A percentile compares a stretch with the other conserved stretches of the same genome.
Evolutionary conservation across 2,329 filamentous ascomycete genomes (phyloP).

Genomic region (Microdochium nivale): DNA sequence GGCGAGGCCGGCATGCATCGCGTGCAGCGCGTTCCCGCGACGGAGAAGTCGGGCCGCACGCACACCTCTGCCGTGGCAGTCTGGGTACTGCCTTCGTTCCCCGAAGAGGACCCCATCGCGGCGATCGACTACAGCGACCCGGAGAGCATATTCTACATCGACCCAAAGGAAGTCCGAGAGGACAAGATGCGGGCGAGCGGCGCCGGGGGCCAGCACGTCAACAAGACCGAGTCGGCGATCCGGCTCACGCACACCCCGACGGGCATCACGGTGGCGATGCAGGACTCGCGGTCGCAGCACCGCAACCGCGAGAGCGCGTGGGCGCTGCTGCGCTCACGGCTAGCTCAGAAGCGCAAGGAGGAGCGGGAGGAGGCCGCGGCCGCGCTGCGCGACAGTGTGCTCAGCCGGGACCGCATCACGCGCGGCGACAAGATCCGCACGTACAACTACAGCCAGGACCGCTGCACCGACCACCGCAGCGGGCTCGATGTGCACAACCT

Average conservation of each 20-base stretch:
- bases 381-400: conserved; percentile 65
- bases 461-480: conserved; percentile 83
- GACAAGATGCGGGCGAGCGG: conserved; percentile 91
- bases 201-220: conserved; percentile 94
- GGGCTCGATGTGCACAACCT: conserved; percentile 73
- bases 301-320: conserved; percentile 84
- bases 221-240: conserved; percentile 94
- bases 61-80: conserved; percentile 92
- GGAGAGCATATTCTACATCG: conserved; percentile 83
- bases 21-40: conserved; percentile 86
- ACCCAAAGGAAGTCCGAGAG: conserved; percentile 69
- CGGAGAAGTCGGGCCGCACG: conserved; percentile 82
- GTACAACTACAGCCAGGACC: conserved; percentile 69
- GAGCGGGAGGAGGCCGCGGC: conserved; percentile 74
- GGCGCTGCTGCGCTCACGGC: conserved; percentile 70
- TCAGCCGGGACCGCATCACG: conserved; percentile 74
- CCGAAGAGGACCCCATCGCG: conserved; percentile 30
- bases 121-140: conserved; percentile 66
- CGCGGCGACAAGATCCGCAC: conserved; percentile 90
- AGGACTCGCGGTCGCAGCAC: conserved; percentile 85
- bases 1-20: conserved; percentile 91
- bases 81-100: conserved; percentile 82
- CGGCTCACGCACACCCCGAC: conserved; percentile 86
- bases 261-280: conserved; percentile 79
- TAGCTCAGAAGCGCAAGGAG: conserved; percentile 74